These are phyloP conservation scores for Apiospora rasikravindrae DNA, from an alignment of 2,329 filamentous ascomycete genomes.

Conservation along the genomic window DNA sequence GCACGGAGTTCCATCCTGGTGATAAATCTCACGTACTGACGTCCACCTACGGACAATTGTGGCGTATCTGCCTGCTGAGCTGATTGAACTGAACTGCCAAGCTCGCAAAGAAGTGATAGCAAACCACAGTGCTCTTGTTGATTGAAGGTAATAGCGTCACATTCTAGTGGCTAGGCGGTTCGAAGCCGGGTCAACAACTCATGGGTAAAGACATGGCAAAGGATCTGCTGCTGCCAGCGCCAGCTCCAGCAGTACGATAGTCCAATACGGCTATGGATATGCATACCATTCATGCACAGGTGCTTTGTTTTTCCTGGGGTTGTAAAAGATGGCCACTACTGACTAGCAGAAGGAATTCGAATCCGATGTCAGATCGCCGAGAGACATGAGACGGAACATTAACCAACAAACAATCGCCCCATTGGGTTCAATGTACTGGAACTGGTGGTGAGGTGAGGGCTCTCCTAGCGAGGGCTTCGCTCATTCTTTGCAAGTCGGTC, in stretches of 20 bases:
- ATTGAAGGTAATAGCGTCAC: neutral
- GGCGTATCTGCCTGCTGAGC: conserved; percentile 2
- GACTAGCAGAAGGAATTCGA: conserved; percentile 14
- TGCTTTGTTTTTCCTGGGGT: conserved; percentile 2
- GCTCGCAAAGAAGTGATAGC: neutral
- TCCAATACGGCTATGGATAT: neutral
- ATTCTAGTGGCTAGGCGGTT: conserved; percentile 7
- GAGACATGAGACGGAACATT: conserved; percentile 8
- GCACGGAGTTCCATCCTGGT: neutral
- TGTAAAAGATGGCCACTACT: neutral
- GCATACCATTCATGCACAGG: neutral
- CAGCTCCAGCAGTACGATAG: neutral
- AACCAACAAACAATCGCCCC: conserved; percentile 15
- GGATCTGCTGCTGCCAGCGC: neutral
- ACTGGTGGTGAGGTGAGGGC: conserved; percentile 10
- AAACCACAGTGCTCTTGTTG: conserved; percentile 11
- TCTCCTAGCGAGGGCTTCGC: conserved; percentile 14
- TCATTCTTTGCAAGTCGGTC: conserved; percentile 3
- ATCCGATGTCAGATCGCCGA: conserved; percentile 11
- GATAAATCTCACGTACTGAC: conserved; percentile 9
- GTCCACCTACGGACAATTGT: conserved; percentile 1
- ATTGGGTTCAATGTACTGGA: conserved; percentile 6
- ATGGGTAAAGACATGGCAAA: neutral
- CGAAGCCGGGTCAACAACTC: neutral
- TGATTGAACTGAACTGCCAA: conserved; percentile 10